phyloP scores from a whole-genome alignment of 169 alveolate genomes.

The Plasmodium chabaudi region DNA sequence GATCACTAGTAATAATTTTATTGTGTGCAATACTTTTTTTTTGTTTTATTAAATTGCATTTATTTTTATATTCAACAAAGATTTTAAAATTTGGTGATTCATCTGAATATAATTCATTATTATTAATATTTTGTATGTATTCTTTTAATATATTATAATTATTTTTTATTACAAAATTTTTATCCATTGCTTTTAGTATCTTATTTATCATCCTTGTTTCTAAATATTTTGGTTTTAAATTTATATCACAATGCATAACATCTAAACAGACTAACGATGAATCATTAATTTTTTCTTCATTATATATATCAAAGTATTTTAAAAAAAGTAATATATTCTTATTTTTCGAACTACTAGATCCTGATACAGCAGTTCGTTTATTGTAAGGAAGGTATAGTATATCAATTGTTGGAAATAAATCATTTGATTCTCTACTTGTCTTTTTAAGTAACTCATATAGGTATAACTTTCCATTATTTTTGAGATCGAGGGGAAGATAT shows the following conservation, averaged over 20 bases:
- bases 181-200: slow-evolving; percentile 66
- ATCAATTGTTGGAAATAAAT: slow-evolving; percentile 67
- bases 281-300: slow-evolving; percentile 44
- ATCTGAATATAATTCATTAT: slow-evolving; percentile 24
- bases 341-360: slow-evolving; percentile 7
- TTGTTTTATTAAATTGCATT: slow-evolving; percentile 38
- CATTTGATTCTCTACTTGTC: slow-evolving; percentile 60
- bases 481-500: slow-evolving; percentile 49
- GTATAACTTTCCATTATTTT: slow-evolving; percentile 25
- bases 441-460: slow-evolving; percentile 54
- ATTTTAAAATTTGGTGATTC: slow-evolving; percentile 56
- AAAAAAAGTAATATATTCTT: slow-evolving; percentile 29
- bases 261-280: slow-evolving; percentile 51
- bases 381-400: slow-evolving; percentile 62
- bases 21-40: slow-evolving; percentile 65
- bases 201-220: slow-evolving; percentile 19
- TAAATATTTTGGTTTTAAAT: slow-evolving; percentile 57
- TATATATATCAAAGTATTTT: slow-evolving; percentile 73
- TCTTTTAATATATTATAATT: slow-evolving; percentile 37
- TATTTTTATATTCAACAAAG: slow-evolving; percentile 69
- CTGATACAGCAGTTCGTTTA: slow-evolving; percentile 25
- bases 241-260: slow-evolving; percentile 33
- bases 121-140: neutral
- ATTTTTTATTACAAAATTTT: slow-evolving; percentile 49
- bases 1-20: slow-evolving; percentile 60